Evolutionary conservation across 345 rosid species (phyloP).

Genomic region (Cardamine resedifolia): DNA sequence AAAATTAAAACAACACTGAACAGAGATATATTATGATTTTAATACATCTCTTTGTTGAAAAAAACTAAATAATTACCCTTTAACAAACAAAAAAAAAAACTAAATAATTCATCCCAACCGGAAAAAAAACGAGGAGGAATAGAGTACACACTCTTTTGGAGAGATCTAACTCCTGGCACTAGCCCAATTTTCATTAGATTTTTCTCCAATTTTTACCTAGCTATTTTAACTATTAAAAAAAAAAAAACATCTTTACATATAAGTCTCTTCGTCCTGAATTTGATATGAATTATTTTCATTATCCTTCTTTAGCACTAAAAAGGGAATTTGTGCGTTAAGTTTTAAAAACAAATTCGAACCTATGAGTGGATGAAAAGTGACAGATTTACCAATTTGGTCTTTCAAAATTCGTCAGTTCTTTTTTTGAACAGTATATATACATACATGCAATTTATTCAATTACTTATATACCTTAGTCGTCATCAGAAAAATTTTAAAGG

Average conservation of each 20-base stretch:
- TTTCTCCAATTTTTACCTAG: not conserved
- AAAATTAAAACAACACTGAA: not conserved
- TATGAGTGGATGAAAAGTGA: constrained; percentile 37
- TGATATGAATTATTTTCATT: not conserved
- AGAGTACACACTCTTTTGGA: not conserved
- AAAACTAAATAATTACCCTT: too few relatives aligned
- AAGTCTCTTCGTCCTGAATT: not conserved
- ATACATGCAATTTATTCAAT: constrained; percentile 1
- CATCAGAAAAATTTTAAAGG: constrained; percentile 7
- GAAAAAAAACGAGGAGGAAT: not conserved
- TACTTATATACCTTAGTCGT: not conserved
- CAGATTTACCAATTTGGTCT: constrained; percentile 7
- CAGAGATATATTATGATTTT: too few relatives aligned
- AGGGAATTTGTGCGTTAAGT: constrained; percentile 16
- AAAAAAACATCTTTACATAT: not conserved
- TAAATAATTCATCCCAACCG: too few relatives aligned
- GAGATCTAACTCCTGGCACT: not conserved
- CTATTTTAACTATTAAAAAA: not conserved
- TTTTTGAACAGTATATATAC: not conserved
- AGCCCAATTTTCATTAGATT: not conserved
- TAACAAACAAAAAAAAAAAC: too few relatives aligned
- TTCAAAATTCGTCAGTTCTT: constrained; percentile 12
- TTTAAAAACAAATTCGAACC: constrained; percentile 11
- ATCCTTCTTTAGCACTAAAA: constrained; percentile 21
- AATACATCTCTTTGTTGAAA: too few relatives aligned